These are phyloP conservation scores for Centaurea solstitialis DNA, from an alignment of 129 eudicot species.

Conservation along the genomic window DNA sequence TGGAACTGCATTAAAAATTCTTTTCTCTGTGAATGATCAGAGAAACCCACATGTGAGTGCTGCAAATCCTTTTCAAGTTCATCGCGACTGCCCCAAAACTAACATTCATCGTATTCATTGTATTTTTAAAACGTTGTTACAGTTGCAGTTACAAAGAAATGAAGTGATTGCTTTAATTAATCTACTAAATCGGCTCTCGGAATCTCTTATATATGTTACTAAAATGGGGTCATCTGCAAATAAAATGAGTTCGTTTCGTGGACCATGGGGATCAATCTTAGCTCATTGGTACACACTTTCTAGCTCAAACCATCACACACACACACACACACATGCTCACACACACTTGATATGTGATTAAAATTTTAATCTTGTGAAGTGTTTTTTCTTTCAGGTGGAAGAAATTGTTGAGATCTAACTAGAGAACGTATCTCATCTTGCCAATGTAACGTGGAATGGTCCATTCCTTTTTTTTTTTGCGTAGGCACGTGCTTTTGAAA, in stretches of 20 bases:
- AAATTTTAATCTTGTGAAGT: background rate
- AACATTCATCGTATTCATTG: background rate
- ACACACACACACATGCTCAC: no score
- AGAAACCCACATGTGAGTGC: slow-evolving; percentile 63
- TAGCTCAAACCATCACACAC: background rate
- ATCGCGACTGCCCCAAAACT: background rate
- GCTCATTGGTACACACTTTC: slow-evolving; percentile 44
- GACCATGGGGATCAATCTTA: slow-evolving; percentile 40
- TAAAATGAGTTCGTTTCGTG: slow-evolving; percentile 20
- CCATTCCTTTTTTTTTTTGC: background rate
- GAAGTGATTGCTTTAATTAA: slow-evolving; percentile 92
- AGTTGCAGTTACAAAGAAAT: slow-evolving; percentile 88
- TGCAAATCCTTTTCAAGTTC: background rate
- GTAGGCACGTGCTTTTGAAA: background rate
- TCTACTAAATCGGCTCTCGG: slow-evolving; percentile 83
- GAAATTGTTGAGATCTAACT: slow-evolving; percentile 21
- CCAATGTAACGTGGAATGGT: slow-evolving; percentile 7
- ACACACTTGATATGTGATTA: background rate
- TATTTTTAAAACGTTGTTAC: slow-evolving; percentile 6
- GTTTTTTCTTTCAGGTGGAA: slow-evolving; percentile 48
- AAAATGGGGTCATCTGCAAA: slow-evolving; percentile 44
- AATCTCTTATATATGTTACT: slow-evolving; percentile 68
- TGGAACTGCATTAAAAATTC: slow-evolving; percentile 92
- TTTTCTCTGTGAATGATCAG: slow-evolving; percentile 65
- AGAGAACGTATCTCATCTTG: slow-evolving; percentile 5